Conservation (phyloP, 2,329 filamentous ascomycete species). For the Botrytis porri region DNA sequence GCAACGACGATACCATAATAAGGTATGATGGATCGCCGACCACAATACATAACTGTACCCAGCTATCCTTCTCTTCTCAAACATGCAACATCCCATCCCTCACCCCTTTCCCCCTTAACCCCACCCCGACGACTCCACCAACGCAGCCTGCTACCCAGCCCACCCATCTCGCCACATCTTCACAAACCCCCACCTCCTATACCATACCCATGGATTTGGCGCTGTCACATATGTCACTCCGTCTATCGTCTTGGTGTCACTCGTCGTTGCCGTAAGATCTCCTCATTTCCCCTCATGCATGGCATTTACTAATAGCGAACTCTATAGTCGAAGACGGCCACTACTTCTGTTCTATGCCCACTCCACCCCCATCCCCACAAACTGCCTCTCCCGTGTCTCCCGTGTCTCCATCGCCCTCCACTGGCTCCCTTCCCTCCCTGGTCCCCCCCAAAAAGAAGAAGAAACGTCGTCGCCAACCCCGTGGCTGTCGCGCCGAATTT, state of each 20-base stretch:
- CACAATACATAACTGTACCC: conserved; percentile 1
- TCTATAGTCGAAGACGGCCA: conserved; percentile 29
- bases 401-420: background rate
- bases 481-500: conserved; percentile 22
- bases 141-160: conserved; percentile 15
- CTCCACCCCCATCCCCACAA: conserved; percentile 13
- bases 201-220: conserved; percentile 39
- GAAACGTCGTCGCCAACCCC: conserved; percentile 8
- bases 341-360: conserved; percentile 25
- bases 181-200: conserved; percentile 31
- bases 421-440: background rate
- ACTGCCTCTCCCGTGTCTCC: background rate
- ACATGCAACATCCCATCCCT: conserved; percentile 6
- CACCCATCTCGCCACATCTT: conserved; percentile 8
- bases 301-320: background rate
- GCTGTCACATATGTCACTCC: conserved; percentile 37
- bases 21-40: conserved; percentile 14
- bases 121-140: conserved; percentile 17
- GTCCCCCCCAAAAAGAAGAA: conserved; percentile 1
- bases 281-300: background rate
- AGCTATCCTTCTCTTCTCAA: conserved; percentile 6
- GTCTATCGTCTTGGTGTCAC: conserved; percentile 38
- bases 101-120: conserved; percentile 16
- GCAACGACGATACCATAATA: background rate
- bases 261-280: conserved; percentile 34